Base-by-base conservation (phyloP, 495 filamentous ascomycete species). In the Hyaloscypha finlandica region DNA sequence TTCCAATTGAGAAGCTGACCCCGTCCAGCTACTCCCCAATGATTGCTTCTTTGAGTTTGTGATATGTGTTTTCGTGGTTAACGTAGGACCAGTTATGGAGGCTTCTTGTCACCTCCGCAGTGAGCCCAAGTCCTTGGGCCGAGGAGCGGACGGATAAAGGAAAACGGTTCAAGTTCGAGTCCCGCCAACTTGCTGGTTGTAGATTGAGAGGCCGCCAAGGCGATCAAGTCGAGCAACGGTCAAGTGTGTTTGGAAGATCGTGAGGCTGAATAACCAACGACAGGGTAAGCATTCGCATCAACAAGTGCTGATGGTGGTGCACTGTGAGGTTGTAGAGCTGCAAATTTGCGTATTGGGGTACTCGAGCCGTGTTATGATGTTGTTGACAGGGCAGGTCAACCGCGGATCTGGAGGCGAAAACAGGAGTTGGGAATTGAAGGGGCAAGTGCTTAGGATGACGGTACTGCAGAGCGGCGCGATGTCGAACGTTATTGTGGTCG, bases 31-130 rank as follows among this genome's bases (percentile, higher is more conserved):
- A 20, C 8, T 20, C n/a, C 35, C 56, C 61, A 12, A 57, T 11
- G 37, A 20, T 45, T 20, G 59, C n/a, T 62, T n/a, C 25, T 59
- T 33, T 67, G 54, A 19, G 68, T 5, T 39, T 52, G 63, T 30
- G 33, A 62, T 54, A 33, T 71, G 32, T 62, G 35, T 37, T 37
- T 37, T 67, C 22, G 52, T 20, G 25, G 32, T 14, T 59, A 45
- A 19, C 22, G 6, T 2, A 84, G 81, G 80, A 74, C 84, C 80
- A 94, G 80, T 97, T 98, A 99, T 84, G 95, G 95, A 76, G 95
- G 95, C 85, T 95, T 94, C 84, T 93, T 95, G 83, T 94, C 91
- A 84, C 90, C 92, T 89, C 95, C 93, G 84, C 88, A 86, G 81
- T 95, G 94, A 85, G 92, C 91, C 92, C 93, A 89, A 81, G 87